Conservation (phyloP, 2,329 filamentous ascomycete species). For the Cercospora zeina region DNA sequence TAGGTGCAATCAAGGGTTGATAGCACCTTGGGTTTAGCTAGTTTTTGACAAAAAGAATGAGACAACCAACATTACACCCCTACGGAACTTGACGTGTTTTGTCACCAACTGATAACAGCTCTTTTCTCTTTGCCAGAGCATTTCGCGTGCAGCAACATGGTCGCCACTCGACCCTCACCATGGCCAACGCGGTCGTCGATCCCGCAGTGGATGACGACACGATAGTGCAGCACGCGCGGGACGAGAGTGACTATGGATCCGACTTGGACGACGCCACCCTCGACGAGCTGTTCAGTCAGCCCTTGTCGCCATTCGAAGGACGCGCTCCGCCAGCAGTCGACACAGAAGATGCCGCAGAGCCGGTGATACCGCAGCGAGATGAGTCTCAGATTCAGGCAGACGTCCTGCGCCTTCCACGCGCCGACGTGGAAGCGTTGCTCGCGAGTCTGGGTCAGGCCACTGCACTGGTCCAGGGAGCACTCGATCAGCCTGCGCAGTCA, state of each 20-base stretch:
- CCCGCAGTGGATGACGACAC: conserved; percentile 20
- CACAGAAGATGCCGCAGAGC: conserved; percentile 28
- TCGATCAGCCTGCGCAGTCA: conserved; percentile 18
- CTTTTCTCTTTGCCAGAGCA: conserved; percentile 4
- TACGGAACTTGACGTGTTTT: too few species aligned
- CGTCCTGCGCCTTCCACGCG: conserved; percentile 23
- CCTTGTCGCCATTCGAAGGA: conserved; percentile 38
- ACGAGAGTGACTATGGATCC: conserved; percentile 62
- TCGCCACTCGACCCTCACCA: not conserved
- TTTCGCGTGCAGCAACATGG: conserved; percentile 15
- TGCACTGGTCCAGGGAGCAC: not conserved
- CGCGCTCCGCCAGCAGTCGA: conserved; percentile 4
- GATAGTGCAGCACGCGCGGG: conserved; percentile 17
- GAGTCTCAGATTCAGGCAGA: conserved; percentile 26
- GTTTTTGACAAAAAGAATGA: too few species aligned
- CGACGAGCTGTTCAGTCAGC: conserved; percentile 53
- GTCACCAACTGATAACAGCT: too few species aligned
- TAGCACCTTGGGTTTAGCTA: too few species aligned
- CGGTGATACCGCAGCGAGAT: conserved; percentile 27
- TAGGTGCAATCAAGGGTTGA: too few species aligned
- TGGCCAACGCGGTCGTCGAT: conserved; percentile 3
- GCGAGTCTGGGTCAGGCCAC: conserved; percentile 2
- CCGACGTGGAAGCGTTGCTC: conserved; percentile 11
- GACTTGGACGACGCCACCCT: conserved; percentile 61
- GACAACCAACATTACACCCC: too few species aligned